Base-by-base conservation (phyloP, 1,284 basidiomycete genomes). In the Tilletia caries region DNA sequence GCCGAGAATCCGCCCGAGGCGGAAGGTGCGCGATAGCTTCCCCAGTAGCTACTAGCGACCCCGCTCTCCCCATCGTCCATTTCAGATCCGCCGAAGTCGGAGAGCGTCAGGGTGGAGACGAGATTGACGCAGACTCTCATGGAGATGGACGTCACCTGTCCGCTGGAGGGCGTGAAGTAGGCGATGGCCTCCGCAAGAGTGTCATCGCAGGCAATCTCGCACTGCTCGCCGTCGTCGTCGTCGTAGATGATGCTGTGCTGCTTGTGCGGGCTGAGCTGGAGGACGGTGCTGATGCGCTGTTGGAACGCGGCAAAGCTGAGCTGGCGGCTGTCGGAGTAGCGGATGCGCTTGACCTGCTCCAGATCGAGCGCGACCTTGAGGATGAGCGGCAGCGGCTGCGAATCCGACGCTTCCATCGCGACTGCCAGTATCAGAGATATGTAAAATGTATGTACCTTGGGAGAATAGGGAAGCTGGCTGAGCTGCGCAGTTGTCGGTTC, bases 161-260 rank as follows among this genome's bases (percentile, higher is more conserved):
- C 58, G 32, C 32, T 23, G 58, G 58, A 27, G 18, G 65, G 65
- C 44, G 29, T 66, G 48, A 66, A 66, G 48, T 50, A 66, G 25
- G 65, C n/a, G 46, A 66, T 48, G 18, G 65, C 65, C 27, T 66
- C 65, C 3, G 37, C 44, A 1, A 66, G 33, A 44, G 37, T 46
- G 27, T 48, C 65, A 23, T 66, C 65, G 65, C 44, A 66, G 12
- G 41, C 48, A 32, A 66, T 52, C 46, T 66, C 65, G 65, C 65
- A 66, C 65, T 50, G 41, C 32, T 66, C 65, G 18, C 65, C 65
- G 23, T 66, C 65, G 33, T 66, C 65, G 48, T 66, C 65, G 23
- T 41, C 44, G 32, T 66, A 66, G 65, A 62, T 62, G 58, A 62
- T 62, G 6, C 58, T 25, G 32, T 62, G 58, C 58, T 62, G 58